These are phyloP conservation scores for Oryza meridionalis DNA, from an alignment of 176 grass and related monocot genomes.

Conservation along the genomic window DNA sequence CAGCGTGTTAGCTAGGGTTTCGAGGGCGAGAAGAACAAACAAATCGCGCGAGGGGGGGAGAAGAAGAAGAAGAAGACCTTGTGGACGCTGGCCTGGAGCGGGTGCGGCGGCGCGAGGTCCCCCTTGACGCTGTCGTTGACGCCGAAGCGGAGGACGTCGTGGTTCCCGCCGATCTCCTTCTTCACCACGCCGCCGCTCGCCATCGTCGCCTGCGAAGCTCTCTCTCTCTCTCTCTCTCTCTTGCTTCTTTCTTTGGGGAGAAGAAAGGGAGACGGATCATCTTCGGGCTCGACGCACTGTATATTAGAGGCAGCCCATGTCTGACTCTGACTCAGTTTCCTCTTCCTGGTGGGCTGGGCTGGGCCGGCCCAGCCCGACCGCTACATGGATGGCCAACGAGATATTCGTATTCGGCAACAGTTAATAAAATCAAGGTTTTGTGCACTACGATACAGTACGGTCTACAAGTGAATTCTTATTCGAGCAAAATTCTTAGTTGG, in stretches of 20 bases:
- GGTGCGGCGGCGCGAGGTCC: slow-evolving; percentile 51
- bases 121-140: slow-evolving; percentile 40
- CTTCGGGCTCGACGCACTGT: no score
- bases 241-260: slow-evolving; percentile 17
- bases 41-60: neutral
- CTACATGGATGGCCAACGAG: no score
- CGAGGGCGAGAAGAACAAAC: no score
- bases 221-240: neutral
- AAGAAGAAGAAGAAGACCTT: slow-evolving; percentile 18
- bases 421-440: no score
- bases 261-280: slow-evolving; percentile 30
- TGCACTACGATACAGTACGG: no score
- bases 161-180: slow-evolving; percentile 51
- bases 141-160: neutral
- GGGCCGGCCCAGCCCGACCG: no score
- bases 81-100: slow-evolving; percentile 57
- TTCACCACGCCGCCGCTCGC: slow-evolving; percentile 47
- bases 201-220: slow-evolving; percentile 27
- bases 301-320: no score
- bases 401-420: no score
- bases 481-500: no score
- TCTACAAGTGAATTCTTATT: no score
- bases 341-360: no score
- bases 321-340: no score
- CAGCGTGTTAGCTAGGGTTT: slow-evolving; percentile 39